Base-by-base conservation (phyloP, 2,329 filamentous ascomycete genomes). In the Trichoderma sp. region DNA sequence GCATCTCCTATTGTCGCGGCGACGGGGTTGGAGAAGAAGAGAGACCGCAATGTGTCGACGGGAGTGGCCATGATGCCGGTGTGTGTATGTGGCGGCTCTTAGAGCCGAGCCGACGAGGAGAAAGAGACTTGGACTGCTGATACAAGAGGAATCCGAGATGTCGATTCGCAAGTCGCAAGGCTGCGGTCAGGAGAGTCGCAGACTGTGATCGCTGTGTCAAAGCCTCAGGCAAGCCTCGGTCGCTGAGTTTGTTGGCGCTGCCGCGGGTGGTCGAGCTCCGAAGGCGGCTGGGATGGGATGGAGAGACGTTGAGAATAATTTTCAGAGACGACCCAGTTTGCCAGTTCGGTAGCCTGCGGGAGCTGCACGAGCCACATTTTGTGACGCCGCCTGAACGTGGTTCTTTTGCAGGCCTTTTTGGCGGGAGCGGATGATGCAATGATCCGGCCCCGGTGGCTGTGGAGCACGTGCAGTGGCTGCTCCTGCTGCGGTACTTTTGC, bases 11-110 rank as follows among this genome's bases (percentile, higher is more conserved):
- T 75, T 70, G 86, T 83, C 70, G 83, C 82, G 64, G 88, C 82
- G 73, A 95, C 79, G 67, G 91, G 86, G 78, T 96, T 97, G 74
- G 89, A 85, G 73, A 86, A 83, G 70, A 97, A 76, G 71, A 92
- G 86, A 73, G 87, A 86, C 70, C 75, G 75, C 69, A 80, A 72
- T 87, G 81, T 71, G 84, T 83, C 78, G 79, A 83, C 71, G 72
- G 77, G 74, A 70, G 74, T 79, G 68, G 83, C 80, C 84, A 87
- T 86, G 73, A 73, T 79, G 76, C 74, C 67, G 68, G 68, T 66
- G 56, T 12, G 34, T 39, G 34, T 55, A 7, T 52, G 61, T 57
- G 51, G 67, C 67, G 69, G 66, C 68, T 71, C 73, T 68, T 30
- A 39, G 56, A 51, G 52, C 54, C 51, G 52, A 30, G 44, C 51